A percentile compares a stretch with the other conserved stretches of the same genome.
Conservation (phyloP, 768 basidiomycete species). For the Coprinopsis strossmayeri region DNA sequence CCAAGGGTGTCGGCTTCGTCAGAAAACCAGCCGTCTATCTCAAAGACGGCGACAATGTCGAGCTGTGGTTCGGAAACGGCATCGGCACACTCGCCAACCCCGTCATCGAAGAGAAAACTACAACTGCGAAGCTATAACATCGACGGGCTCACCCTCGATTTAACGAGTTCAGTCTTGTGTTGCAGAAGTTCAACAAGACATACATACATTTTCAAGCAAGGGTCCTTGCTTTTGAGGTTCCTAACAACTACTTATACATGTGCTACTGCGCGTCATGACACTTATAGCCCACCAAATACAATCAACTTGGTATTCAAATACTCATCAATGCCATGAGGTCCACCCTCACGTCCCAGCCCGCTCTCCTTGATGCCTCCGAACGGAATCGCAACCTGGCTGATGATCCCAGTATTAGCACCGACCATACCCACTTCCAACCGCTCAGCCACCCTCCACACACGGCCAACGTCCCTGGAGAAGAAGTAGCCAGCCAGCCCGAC, state of each 20-base stretch:
- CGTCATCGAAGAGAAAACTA: slow-evolving; percentile 56
- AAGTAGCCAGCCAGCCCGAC: slow-evolving; percentile 94
- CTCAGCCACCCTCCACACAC: slow-evolving; percentile 94
- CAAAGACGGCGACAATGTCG: slow-evolving; percentile 67
- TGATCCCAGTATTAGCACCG: slow-evolving; percentile 72
- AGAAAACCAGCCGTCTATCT: slow-evolving; percentile 65
- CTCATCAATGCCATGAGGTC: slow-evolving; percentile 78
- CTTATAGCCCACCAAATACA: slow-evolving; percentile 55
- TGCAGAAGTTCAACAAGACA: neutral
- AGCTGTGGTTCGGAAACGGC: slow-evolving; percentile 61
- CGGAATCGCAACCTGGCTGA: slow-evolving; percentile 76
- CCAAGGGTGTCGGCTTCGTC: slow-evolving; percentile 77
- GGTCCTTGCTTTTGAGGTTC: no score
- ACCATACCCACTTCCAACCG: slow-evolving; percentile 92
- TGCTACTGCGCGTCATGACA: neutral
- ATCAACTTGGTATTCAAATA: slow-evolving; percentile 82
- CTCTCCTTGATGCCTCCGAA: slow-evolving; percentile 93
- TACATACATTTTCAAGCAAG: neutral
- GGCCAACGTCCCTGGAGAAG: slow-evolving; percentile 76
- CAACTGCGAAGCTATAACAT: neutral
- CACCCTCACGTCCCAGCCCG: slow-evolving; percentile 77
- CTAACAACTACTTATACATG: neutral
- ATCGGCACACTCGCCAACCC: slow-evolving; percentile 78
- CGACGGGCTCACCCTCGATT: neutral
- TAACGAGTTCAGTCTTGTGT: neutral